These are phyloP conservation scores for Schizosaccharomyces versatilis DNA, from an alignment of 1,139 yeast species.

Conservation along the genomic window DNA sequence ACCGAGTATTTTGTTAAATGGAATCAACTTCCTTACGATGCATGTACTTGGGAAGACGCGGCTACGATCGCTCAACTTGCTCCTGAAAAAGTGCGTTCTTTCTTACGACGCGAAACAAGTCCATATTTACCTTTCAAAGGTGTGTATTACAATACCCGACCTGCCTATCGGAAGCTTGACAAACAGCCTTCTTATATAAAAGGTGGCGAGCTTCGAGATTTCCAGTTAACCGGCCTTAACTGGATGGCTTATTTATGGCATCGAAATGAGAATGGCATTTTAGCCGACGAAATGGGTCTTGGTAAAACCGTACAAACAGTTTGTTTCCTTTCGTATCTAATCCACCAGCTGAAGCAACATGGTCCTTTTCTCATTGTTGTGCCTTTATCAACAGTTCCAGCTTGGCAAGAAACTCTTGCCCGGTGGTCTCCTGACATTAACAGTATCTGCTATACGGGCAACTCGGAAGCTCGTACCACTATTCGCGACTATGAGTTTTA, in stretches of 20 bases:
- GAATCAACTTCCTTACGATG: slow-evolving; percentile 83
- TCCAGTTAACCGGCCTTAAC: slow-evolving; percentile 90
- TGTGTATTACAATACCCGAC: slow-evolving; percentile 53
- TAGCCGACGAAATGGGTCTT: slow-evolving; percentile 97
- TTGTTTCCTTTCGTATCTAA: slow-evolving; percentile 78
- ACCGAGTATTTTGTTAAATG: slow-evolving; percentile 63
- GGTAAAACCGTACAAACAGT: slow-evolving; percentile 97
- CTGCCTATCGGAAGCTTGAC: slow-evolving; percentile 67
- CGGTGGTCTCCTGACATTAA: slow-evolving; percentile 94
- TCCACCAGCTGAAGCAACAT: slow-evolving; percentile 81
- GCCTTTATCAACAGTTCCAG: slow-evolving; percentile 86
- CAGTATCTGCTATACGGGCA: slow-evolving; percentile 80
- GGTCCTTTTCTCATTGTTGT: slow-evolving; percentile 95
- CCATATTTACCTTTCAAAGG: slow-evolving; percentile 67
- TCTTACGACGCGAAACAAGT: slow-evolving; percentile 59
- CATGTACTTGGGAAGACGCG: slow-evolving; percentile 93
- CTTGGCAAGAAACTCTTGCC: slow-evolving; percentile 98
- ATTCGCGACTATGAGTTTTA: slow-evolving; percentile 74
- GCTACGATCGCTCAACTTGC: slow-evolving; percentile 64
- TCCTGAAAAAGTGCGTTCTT: slow-evolving; percentile 64
- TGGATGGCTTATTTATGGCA: slow-evolving; percentile 99
- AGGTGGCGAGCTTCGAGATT: slow-evolving; percentile 82
- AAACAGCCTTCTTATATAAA: slow-evolving; percentile 78
- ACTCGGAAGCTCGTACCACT: slow-evolving; percentile 59
- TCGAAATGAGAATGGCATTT: slow-evolving; percentile 84